Base-by-base conservation (phyloP, 331 rosid species). In the Dryas integrifolia region DNA sequence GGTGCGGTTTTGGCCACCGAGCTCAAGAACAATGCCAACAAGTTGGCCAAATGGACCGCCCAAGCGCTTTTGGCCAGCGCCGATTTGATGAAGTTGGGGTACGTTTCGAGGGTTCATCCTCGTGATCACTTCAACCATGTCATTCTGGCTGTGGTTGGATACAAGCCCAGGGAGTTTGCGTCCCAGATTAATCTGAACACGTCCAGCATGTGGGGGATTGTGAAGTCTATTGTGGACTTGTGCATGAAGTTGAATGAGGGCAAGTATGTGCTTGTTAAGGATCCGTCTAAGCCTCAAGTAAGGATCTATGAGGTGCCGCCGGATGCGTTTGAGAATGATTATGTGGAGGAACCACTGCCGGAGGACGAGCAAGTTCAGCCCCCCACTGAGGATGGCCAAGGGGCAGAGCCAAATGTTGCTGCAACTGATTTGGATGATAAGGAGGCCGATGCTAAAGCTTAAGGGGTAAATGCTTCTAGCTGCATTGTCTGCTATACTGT, bases 1-100 rank as follows among this genome's bases (percentile, higher is more conserved):
- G 97, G 97, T 71, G 98, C 98, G 8, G 98, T 92, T 41, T 87
- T 92, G 87, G 97, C 98, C 1, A 90, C 93, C 30, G 98, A 93
- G 85, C 87, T 93, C 16, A 93, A 93, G 92, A 93, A 93, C 84
- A 93, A 93, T 62, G 94, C 98, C 0, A 93, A 90, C 60, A 93
- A 93, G 81, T 76, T 93, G 81, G 98, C 98, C 21, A 90, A 91
- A 73, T 91, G 98, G 98, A 91, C 98, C 35, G 90, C 97, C 0
- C 98, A 93, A 55, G 98, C 97, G 10, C 83, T 93, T 41, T 63
- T 93, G 76, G 96, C 90, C 0, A 82, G 92, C 24, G 98, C 98
- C 0, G 98, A 93, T 81, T 69, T 91, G 92, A 93, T 93, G 98
- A 93, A 93, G 82, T 72, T 93, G 86, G 97, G 98, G 3, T 93